Evolutionary conservation across 169 alveolate species (phyloP).

Genomic region (Eimeria falciformis): DNA sequence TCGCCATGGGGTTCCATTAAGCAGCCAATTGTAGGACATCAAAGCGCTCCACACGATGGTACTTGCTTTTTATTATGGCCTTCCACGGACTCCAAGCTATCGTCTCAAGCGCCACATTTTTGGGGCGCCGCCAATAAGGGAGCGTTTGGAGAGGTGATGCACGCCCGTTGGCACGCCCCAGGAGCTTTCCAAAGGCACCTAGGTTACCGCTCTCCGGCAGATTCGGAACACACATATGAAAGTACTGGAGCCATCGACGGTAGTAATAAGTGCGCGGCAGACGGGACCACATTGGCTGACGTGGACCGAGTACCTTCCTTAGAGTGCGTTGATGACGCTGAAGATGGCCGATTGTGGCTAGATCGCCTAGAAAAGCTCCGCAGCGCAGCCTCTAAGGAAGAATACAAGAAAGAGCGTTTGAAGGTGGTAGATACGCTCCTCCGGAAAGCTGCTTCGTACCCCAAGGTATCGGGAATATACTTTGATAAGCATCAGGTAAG

Average conservation of each 20-base stretch:
- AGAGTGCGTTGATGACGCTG: slow-evolving; percentile 55
- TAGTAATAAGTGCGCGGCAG: background rate
- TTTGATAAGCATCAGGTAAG: slow-evolving; percentile 83
- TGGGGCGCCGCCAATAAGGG: slow-evolving; percentile 25
- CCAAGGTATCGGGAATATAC: slow-evolving; percentile 84
- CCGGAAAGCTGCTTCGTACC: slow-evolving; percentile 83
- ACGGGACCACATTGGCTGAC: background rate
- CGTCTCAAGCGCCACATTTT: background rate
- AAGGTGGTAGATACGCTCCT: slow-evolving; percentile 83
- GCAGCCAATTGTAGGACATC: background rate
- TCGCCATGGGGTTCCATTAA: background rate
- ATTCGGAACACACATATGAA: background rate
- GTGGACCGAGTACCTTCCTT: background rate
- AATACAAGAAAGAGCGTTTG: slow-evolving; percentile 82
- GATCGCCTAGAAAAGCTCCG: slow-evolving; percentile 76
- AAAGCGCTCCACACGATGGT: background rate
- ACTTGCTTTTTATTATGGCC: background rate
- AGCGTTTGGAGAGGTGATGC: slow-evolving; percentile 34
- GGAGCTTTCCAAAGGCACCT: background rate
- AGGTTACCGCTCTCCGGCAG: background rate
- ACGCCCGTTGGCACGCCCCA: background rate
- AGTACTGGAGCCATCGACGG: background rate
- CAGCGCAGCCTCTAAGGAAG: slow-evolving; percentile 79
- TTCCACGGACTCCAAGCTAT: background rate
- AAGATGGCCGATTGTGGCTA: slow-evolving; percentile 73